Evolutionary conservation across 352 stramenopile species (phyloP).

Genomic region (Phytophthora tubulina): DNA sequence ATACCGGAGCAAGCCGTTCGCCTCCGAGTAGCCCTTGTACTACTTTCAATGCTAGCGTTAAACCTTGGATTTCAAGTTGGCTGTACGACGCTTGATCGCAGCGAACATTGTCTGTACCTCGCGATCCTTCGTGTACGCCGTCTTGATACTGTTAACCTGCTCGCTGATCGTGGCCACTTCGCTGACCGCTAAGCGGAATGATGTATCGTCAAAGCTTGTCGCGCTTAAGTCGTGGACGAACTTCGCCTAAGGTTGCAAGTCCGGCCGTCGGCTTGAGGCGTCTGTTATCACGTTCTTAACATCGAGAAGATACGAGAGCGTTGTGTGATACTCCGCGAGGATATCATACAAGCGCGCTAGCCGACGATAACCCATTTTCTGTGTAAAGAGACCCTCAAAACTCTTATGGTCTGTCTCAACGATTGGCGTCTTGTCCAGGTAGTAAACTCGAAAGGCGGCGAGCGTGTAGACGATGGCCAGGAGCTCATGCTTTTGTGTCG

Average conservation of each 20-base stretch:
- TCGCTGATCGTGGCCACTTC: background rate
- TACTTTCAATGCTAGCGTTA: background rate
- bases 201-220: background rate
- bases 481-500: background rate
- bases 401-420: background rate
- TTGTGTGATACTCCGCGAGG: no score
- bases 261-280: background rate
- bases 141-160: background rate
- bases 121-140: background rate
- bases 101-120: background rate
- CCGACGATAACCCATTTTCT: background rate
- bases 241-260: background rate
- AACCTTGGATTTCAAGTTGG: background rate
- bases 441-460: background rate
- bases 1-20: constrained; percentile 10
- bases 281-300: no score
- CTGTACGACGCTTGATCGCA: background rate
- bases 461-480: background rate
- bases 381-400: background rate
- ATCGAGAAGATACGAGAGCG: no score
- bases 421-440: background rate
- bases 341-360: background rate
- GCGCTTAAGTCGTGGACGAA: no score
- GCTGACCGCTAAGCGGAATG: background rate
- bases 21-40: background rate